Conservation (phyloP, 2,329 filamentous ascomycete species). For the Colletotrichum costaricense region DNA sequence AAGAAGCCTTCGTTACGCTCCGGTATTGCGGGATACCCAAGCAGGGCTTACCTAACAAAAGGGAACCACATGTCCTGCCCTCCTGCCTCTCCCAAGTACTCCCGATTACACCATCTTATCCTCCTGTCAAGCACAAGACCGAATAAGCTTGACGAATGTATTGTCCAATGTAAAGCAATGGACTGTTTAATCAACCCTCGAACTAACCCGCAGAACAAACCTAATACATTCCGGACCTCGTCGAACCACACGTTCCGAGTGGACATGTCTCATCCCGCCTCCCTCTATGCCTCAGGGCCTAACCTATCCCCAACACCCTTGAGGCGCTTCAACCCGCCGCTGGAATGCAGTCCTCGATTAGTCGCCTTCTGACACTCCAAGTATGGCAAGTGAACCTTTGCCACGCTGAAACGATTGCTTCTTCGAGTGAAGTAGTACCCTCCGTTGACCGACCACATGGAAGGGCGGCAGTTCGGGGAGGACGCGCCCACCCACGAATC, state of each 20-base stretch:
- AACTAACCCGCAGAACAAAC: not conserved
- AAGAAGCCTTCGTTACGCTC: not conserved
- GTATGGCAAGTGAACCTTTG: slow-evolving; percentile 5
- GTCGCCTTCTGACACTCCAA: slow-evolving; percentile 8
- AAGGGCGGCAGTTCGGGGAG: not conserved
- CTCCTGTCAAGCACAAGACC: not conserved
- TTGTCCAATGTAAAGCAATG: not conserved
- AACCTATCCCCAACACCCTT: slow-evolving; percentile 9
- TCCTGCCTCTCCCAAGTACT: not conserved
- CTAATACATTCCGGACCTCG: slow-evolving; percentile 22
- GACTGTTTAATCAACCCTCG: not conserved
- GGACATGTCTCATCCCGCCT: slow-evolving; percentile 31
- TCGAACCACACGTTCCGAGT: slow-evolving; percentile 4
- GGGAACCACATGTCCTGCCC: not conserved
- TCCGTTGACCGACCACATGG: slow-evolving; percentile 9
- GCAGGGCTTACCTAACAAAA: not conserved
- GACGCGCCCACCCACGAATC: slow-evolving; percentile 23
- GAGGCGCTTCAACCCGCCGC: slow-evolving; percentile 21
- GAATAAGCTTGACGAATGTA: not conserved
- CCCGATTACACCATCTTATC: not conserved
- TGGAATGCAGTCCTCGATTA: slow-evolving; percentile 26
- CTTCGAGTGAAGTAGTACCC: slow-evolving; percentile 14
- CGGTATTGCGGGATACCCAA: not conserved
- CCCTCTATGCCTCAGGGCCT: slow-evolving; percentile 19
- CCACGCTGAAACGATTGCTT: slow-evolving; percentile 16